These are phyloP conservation scores for Daldinia sp. DNA, from an alignment of 2,329 filamentous ascomycete species.

Conservation along the genomic window DNA sequence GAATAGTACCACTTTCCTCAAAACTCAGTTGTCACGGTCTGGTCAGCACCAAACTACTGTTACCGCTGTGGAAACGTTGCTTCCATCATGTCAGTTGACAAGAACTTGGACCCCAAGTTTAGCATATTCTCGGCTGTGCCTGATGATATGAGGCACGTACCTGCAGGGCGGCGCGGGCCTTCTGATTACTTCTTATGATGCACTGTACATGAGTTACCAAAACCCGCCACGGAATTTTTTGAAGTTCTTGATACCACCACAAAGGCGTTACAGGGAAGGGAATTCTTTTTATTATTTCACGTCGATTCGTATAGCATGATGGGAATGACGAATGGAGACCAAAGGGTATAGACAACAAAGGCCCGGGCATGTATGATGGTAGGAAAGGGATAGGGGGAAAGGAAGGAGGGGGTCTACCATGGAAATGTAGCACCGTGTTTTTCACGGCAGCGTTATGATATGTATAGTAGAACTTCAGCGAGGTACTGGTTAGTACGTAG, in stretches of 20 bases:
- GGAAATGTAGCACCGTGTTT: conserved; percentile 23
- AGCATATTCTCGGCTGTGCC: conserved; percentile 93
- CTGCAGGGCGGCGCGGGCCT: conserved; percentile 74
- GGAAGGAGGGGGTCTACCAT: conserved; percentile 4
- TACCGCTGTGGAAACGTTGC: conserved; percentile 97
- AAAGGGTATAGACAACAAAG: conserved; percentile 32
- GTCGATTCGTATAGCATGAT: conserved; percentile 33
- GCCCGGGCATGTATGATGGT: conserved; percentile 18
- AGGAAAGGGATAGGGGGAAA: conserved; percentile 4
- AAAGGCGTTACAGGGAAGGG: conserved; percentile 35
- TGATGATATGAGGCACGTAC: conserved; percentile 83
- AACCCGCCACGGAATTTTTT: conserved; percentile 35
- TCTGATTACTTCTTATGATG: conserved; percentile 77
- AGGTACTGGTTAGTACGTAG: conserved; percentile 5
- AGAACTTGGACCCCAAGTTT: conserved; percentile 89
- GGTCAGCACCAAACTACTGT: conserved; percentile 97
- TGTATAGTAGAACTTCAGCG: conserved; percentile 35
- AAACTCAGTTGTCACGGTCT: conserved; percentile 96
- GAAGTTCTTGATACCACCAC: conserved; percentile 50
- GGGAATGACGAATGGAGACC: conserved; percentile 27
- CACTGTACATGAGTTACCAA: conserved; percentile 40
- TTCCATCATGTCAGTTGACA: conserved; percentile 92
- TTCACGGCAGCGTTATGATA: conserved; percentile 13
- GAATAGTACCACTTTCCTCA: conserved; percentile 89
- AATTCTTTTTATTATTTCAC: conserved; percentile 17